phyloP scores from a whole-genome alignment of 495 filamentous ascomycete species.

The Aspergillus mulundensis region DNA sequence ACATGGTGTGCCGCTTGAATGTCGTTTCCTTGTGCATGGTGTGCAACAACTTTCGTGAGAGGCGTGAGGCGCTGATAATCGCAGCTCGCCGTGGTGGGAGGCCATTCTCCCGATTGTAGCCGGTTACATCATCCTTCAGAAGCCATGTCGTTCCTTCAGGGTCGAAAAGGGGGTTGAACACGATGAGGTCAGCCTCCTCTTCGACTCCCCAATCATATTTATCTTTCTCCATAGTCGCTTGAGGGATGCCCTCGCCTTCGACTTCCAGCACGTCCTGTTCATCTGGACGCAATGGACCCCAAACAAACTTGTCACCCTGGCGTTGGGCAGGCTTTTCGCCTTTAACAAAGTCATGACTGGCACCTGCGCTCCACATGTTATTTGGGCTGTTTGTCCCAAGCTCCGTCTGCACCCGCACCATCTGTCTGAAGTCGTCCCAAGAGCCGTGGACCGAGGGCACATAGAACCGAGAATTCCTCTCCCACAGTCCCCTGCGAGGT shows the following conservation, averaged over 20 bases:
- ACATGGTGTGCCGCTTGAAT: slow-evolving; percentile 78
- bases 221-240: slow-evolving; percentile 68
- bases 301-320: slow-evolving; percentile 68
- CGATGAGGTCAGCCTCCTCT: slow-evolving; percentile 91
- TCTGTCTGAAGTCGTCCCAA: slow-evolving; percentile 90
- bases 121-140: slow-evolving; percentile 81
- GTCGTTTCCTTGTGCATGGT: slow-evolving; percentile 89
- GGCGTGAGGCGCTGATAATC: slow-evolving; percentile 80
- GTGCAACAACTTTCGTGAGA: slow-evolving; percentile 74
- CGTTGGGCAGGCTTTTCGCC: slow-evolving; percentile 40
- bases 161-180: slow-evolving; percentile 91
- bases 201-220: slow-evolving; percentile 83
- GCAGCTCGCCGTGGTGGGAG: slow-evolving; percentile 78
- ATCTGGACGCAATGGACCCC: slow-evolving; percentile 75
- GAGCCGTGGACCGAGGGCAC: slow-evolving; percentile 80
- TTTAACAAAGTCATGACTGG: slow-evolving; percentile 31
- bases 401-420: slow-evolving; percentile 86
- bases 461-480: slow-evolving; percentile 88
- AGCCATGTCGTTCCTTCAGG: slow-evolving; percentile 86
- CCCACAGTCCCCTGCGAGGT: slow-evolving; percentile 89
- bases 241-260: slow-evolving; percentile 67
- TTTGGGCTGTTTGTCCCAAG: slow-evolving; percentile 70
- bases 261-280: slow-evolving; percentile 64
- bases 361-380: slow-evolving; percentile 61
- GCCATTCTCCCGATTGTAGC: slow-evolving; percentile 67